These are phyloP conservation scores for Geranium rotundifolium DNA, from an alignment of 345 rosid genomes.

Conservation along the genomic window DNA sequence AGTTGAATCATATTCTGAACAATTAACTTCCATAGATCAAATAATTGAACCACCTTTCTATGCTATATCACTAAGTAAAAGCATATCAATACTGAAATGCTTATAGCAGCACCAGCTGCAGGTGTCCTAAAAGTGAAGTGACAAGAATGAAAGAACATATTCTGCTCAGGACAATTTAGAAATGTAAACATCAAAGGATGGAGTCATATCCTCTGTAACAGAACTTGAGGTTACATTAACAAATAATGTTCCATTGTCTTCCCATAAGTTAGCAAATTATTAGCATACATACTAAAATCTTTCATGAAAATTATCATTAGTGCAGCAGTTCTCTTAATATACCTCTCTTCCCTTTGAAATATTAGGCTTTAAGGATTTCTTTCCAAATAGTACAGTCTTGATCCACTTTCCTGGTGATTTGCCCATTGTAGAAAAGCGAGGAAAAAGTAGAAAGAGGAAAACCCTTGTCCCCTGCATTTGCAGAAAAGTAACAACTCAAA, in stretches of 20 bases:
- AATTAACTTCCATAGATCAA: neutral
- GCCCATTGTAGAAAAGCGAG: conserved; percentile 39
- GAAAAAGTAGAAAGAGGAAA: conserved; percentile 16
- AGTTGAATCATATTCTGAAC: neutral
- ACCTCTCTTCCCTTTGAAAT: conserved; percentile 61
- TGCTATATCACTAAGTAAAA: neutral
- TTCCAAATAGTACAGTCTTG: conserved; percentile 69
- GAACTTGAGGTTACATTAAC: neutral
- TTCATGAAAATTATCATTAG: neutral
- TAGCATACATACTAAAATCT: neutral
- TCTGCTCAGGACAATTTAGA: neutral
- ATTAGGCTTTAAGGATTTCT: conserved; percentile 60
- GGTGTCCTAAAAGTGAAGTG: neutral
- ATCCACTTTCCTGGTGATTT: conserved; percentile 78
- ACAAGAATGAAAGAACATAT: neutral
- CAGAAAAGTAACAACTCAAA: conserved; percentile 1
- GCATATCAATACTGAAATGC: neutral
- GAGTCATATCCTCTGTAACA: neutral
- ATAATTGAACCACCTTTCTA: neutral
- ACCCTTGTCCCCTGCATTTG: conserved; percentile 14
- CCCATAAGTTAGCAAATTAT: no score
- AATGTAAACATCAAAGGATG: neutral
- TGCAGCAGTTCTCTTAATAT: neutral
- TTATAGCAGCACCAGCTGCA: neutral
- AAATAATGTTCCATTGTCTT: no score